Base-by-base conservation (phyloP, 2,329 filamentous ascomycete genomes). In the Colletotrichum noveboracense region DNA sequence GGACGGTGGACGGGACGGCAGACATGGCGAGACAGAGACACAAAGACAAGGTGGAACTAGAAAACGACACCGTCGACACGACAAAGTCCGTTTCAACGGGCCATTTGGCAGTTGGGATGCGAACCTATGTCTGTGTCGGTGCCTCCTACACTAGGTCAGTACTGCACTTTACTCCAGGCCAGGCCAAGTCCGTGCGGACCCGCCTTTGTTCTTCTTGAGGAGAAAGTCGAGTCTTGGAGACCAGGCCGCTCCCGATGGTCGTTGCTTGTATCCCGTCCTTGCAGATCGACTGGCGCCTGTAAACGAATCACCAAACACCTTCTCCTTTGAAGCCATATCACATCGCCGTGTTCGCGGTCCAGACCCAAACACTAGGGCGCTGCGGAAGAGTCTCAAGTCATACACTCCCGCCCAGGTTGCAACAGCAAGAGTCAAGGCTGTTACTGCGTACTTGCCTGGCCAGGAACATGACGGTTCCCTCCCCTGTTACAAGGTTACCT, bases 351-450 rank as follows among this genome's bases (percentile, higher is more conserved):
- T 43, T 43, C 38, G 38, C 38, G 38, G 38, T n/a, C 38, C 38
- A 43, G 38, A 61, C 28, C 70, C 24, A 67, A 67, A 71, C 62
- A 26, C 43, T 21, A 58, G 30, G 38, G 28, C 62, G 36, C 34
- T 21, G n/a, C 60, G 24, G 10, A 13, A 12, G 58, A 64, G 43
- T 74, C 43, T 70, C 58, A 70, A 34, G 26, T 65, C 48, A 30
- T 24, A 70, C 43, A 24, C 66, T 67, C 43, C 61, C 32, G 48
- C 32, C 9, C 48, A 43, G 58, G 55, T 32, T 74, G 34, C 43
- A 66, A 43, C 66, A 43, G 32, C 71, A 60, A 75, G 61, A 71
- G 72, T 66, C 68, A 71, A 55, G 6, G 24, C 66, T 55, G 34
- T 36, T 69, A 36, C 26, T 28, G 26, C 26, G 26, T 28, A 28